Evolutionary conservation across 306 rosid species (phyloP).

Genomic region (Benincasa hispida): DNA sequence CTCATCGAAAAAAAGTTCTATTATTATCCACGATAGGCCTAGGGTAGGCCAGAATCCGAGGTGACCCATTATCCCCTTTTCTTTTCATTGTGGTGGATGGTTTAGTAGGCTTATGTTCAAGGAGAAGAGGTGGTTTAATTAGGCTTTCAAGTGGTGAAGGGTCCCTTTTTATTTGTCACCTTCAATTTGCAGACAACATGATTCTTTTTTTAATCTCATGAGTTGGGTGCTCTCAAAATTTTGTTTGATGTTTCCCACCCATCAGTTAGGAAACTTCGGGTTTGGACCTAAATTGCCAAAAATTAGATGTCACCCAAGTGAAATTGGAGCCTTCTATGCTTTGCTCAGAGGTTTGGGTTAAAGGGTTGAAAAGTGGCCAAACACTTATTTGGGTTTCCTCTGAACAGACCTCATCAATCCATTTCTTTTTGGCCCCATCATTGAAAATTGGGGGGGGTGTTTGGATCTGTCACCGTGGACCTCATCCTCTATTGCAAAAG

Average conservation of each 20-base stretch:
- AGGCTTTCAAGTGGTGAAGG: neutral
- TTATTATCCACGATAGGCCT: neutral
- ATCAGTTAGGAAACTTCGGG: neutral
- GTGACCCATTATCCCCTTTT: neutral
- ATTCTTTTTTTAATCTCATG: neutral
- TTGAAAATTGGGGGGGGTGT: neutral
- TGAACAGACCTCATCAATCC: neutral
- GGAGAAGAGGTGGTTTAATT: neutral
- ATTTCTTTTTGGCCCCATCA: neutral
- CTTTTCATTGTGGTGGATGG: neutral
- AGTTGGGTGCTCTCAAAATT: neutral
- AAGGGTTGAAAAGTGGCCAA: neutral
- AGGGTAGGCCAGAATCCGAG: neutral
- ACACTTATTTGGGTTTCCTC: neutral
- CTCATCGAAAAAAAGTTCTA: neutral
- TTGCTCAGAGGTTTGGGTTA: neutral
- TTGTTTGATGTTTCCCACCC: neutral
- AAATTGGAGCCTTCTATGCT: neutral
- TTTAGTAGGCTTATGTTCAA: neutral
- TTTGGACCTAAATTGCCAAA: neutral
- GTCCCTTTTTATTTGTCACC: neutral
- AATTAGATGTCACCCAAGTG: neutral
- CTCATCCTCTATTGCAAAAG: neutral
- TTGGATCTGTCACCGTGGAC: neutral
- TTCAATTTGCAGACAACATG: neutral